Evolutionary conservation across 2,329 filamentous ascomycete genomes (phyloP), one percentile per base, ranked within the genome.

Genomic region (Ploettnerulaceae sp.): DNA sequence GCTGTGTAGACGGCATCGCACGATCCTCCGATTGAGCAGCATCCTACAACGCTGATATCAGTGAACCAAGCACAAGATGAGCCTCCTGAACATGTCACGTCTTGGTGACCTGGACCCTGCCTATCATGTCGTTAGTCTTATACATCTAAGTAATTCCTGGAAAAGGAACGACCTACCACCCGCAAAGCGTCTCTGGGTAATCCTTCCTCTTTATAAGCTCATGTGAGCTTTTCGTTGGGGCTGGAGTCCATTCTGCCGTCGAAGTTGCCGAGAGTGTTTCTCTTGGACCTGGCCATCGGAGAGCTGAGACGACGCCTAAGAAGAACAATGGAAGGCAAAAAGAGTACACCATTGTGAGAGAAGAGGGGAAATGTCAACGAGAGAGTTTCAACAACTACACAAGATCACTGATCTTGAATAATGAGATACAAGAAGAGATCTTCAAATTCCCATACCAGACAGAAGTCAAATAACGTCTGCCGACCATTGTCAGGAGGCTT

Each of bases 31-130:
- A 33, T 45, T 2, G 32, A 36, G 21, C 48, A 51, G 24, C 48
- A 51, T 31, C 48, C 48, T 15, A 51, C 37, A n/a, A 51, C 39
- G 4, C 29, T 47, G 28, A 38, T 38, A 22, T 51, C 48, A 2
- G 48, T 51, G 17, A 51, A 34, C 44, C 48, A 44, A 25, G 44
- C 48, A 45, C 48, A 51, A 35, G 39, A 51, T 1, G 43, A 47
- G 11, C 31, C 28, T 2, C 33, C 34, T 15, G 18, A 31, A 17
- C 48, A 51, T 18, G 47, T 44, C 11, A 34, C 48, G 6, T 15
- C 9, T 21, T 39, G 25, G 14, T 42, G 11, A 15, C 18, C 11
- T 12, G 43, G 32, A n/a, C 43, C 48, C 45, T 51, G 44, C 42
- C 48, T 51, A 18, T n/a, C 24, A 33, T 24, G 1, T 11, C 28